phyloP scores from a whole-genome alignment of 345 rosid species.

The Ailanthus altissimus region DNA sequence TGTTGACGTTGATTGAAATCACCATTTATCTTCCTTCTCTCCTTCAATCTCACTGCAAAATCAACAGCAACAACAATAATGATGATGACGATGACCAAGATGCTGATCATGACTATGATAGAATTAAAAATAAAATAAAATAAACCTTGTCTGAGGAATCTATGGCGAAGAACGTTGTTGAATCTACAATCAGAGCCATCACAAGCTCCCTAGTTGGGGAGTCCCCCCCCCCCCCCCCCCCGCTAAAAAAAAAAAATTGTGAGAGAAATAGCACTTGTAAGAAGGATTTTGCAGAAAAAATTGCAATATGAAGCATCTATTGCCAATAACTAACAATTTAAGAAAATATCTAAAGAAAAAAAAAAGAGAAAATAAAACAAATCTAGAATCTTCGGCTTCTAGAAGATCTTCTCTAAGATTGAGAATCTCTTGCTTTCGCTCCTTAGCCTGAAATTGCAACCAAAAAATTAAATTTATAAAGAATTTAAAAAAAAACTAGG shows the following conservation, averaged over 20 bases:
- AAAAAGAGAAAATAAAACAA: neutral
- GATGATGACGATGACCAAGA: slow-evolving; percentile 1
- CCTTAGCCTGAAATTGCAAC: slow-evolving; percentile 58
- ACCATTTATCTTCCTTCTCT: slow-evolving; percentile 44
- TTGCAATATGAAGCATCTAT: slow-evolving; percentile 60
- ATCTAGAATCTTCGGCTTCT: slow-evolving; percentile 66
- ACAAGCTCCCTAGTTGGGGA: slow-evolving; percentile 29
- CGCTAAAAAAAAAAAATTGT: too few species aligned
- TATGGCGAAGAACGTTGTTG: slow-evolving; percentile 63
- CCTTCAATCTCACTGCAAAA: slow-evolving; percentile 56
- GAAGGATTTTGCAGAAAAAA: slow-evolving; percentile 49
- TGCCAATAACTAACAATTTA: slow-evolving; percentile 6
- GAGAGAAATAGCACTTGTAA: slow-evolving; percentile 87
- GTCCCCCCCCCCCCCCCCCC: too few species aligned
- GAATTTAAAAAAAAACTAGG: neutral
- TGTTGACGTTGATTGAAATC: slow-evolving; percentile 29
- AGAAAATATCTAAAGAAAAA: neutral
- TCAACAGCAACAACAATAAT: neutral
- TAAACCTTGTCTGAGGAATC: slow-evolving; percentile 80
- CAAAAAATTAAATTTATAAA: neutral
- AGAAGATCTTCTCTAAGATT: slow-evolving; percentile 52
- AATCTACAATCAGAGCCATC: slow-evolving; percentile 56
- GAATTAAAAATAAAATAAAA: too few species aligned
- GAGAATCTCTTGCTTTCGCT: slow-evolving; percentile 57
- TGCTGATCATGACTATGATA: neutral